A percentile compares a stretch with the other conserved stretches of the same genome.
Conservation (phyloP, 257 asterid species). For the Solanum virginianum region DNA sequence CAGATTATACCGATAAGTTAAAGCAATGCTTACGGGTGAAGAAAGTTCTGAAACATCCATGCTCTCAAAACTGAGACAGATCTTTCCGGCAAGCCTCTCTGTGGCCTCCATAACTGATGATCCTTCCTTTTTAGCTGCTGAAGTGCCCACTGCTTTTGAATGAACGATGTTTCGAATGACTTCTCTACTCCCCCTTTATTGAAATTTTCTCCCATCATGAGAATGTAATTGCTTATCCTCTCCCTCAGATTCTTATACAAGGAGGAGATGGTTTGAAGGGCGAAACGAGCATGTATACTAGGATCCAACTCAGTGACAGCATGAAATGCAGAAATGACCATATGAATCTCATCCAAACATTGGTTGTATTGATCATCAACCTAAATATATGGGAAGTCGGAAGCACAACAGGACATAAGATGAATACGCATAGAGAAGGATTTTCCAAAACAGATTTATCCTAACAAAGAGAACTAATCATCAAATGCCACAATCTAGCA, state of each 20-base stretch:
- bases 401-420: neutral
- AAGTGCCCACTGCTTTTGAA: conserved; percentile 77
- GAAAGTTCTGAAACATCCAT: conserved; percentile 97
- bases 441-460: no score
- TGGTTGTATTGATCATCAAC: conserved; percentile 76
- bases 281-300: conserved; percentile 62
- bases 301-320: conserved; percentile 77
- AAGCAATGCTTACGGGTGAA: conserved; percentile 62
- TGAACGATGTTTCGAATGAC: conserved; percentile 38
- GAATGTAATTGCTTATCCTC: conserved; percentile 60
- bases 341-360: conserved; percentile 77
- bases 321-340: conserved; percentile 63
- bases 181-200: conserved; percentile 20
- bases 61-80: conserved; percentile 87
- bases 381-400: conserved; percentile 6
- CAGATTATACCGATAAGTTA: neutral
- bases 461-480: neutral
- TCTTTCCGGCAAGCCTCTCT: conserved; percentile 85
- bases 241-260: conserved; percentile 64
- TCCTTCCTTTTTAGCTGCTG: conserved; percentile 75
- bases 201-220: conserved; percentile 38
- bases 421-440: neutral
- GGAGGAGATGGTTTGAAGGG: conserved; percentile 48
- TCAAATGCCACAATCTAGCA: neutral
- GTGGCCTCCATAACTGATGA: conserved; percentile 85